phyloP scores from a whole-genome alignment of 106 monocot genomes.

The Dendrobium huoshanense region DNA sequence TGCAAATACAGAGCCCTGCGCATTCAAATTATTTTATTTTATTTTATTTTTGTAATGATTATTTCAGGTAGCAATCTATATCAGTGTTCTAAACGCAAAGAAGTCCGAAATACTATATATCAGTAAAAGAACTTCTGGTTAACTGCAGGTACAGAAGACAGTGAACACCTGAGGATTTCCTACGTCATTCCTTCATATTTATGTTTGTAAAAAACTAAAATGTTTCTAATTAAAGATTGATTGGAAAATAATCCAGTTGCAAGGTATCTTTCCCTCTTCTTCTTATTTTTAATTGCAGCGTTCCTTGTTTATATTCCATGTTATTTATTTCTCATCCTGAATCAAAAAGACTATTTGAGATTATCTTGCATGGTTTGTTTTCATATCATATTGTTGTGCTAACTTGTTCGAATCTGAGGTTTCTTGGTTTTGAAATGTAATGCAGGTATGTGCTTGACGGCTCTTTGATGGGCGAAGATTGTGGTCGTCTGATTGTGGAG shows the following conservation, averaged over 20 bases:
- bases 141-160: constrained; percentile 40
- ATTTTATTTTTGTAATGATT: no score
- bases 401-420: not conserved
- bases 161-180: constrained; percentile 12
- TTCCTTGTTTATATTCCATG: not conserved
- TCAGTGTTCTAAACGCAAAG: not conserved
- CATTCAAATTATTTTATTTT: no score
- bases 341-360: not conserved
- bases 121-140: not conserved
- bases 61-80: no score
- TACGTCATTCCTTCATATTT: not conserved
- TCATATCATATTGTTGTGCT: not conserved
- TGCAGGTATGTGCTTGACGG: no score
- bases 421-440: not conserved
- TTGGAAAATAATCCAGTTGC: not conserved
- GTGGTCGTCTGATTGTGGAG: no score
- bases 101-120: not conserved
- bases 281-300: not conserved
- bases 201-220: not conserved
- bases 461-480: no score
- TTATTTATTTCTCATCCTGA: not conserved
- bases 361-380: not conserved
- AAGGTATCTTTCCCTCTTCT: not conserved
- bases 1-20: no score
- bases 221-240: not conserved